Base-by-base conservation (phyloP, 352 stramenopile genomes). In the Pythium rhizo-oryzae region DNA sequence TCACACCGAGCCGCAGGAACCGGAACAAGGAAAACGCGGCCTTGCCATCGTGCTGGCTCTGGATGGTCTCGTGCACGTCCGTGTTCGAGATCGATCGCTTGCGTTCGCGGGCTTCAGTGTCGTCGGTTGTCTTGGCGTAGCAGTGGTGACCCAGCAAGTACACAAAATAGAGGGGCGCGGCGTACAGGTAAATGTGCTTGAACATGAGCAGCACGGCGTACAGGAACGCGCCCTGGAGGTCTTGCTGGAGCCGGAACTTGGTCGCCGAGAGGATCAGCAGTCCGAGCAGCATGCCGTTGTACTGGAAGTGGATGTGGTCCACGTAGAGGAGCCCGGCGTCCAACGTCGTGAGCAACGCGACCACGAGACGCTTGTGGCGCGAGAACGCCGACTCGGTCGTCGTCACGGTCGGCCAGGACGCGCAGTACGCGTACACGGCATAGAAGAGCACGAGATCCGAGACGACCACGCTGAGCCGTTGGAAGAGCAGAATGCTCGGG, bases 251-350 rank as follows among this genome's bases (percentile, higher is more conserved):
- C 39, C 84, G 72, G 58, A 96, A 83, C 63, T 91, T 90, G 46
- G 86, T 89, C 33, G 97, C 74, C 8, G 93, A 98, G 47, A 98
- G 77, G 39, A 99, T 86, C 37, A 99, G 78, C 65, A 99, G 73
- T 0, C 96, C 97, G 8, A 99, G 80, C 19, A 99, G 75, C 84
- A 99, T 96, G 16, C 97, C 97, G 74, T 99, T 99, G 86, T 99
- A 99, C 77, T 99, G 97, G 83, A 99, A 99, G 78, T 99, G 98
- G 44, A 99, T 96, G 81, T 99, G 96, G 81, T 99, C 98, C 39
- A 99, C 85, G 70, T 98, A 92, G 9, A 99, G 75, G 41, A 99
- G 75, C 4, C 93, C 96, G 7, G 95, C 86, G 79, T 99, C 97
- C 21, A 98, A 82, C 33, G 97, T 77, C 43, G 97, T 94, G 24